Evolutionary conservation across 495 filamentous ascomycete genomes (phyloP).

Genomic region (Penicillium paradoxum): DNA sequence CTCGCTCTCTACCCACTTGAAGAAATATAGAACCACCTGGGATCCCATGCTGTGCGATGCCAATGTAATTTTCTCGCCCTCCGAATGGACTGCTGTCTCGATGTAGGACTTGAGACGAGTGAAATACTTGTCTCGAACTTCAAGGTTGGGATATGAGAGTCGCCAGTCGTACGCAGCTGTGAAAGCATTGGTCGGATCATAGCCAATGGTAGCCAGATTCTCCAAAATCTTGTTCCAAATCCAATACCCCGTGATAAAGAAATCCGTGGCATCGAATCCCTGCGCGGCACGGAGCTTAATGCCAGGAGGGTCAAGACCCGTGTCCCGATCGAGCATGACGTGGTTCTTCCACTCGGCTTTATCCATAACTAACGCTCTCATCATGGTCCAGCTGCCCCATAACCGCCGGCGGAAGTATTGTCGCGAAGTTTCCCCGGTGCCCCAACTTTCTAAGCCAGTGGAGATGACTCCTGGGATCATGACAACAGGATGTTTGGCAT

Average conservation of each 20-base stretch:
- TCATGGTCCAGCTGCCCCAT: slow-evolving; percentile 99
- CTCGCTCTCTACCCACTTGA: slow-evolving; percentile 89
- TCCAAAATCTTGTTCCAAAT: slow-evolving; percentile 99
- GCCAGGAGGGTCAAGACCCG: slow-evolving; percentile 85
- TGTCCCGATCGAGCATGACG: slow-evolving; percentile 90
- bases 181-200: slow-evolving; percentile 93
- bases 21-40: slow-evolving; percentile 93
- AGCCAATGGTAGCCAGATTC: slow-evolving; percentile 90
- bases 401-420: slow-evolving; percentile 90
- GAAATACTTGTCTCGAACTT: slow-evolving; percentile 89
- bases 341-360: slow-evolving; percentile 93
- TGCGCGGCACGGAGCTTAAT: slow-evolving; percentile 93
- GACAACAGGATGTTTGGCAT: slow-evolving; percentile 82
- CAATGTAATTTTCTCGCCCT: slow-evolving; percentile 76
- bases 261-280: slow-evolving; percentile 98
- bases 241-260: slow-evolving; percentile 81
- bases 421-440: slow-evolving; percentile 71
- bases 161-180: slow-evolving; percentile 97
- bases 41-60: slow-evolving; percentile 95
- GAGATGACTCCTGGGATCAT: slow-evolving; percentile 98
- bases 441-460: slow-evolving; percentile 95
- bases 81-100: slow-evolving; percentile 66
- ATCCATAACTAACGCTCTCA: slow-evolving; percentile 87
- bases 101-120: slow-evolving; percentile 83
- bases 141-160: slow-evolving; percentile 85